A percentile compares a stretch with the other conserved stretches of the same genome.
Evolutionary conservation across 2,329 filamentous ascomycete species (phyloP).

Genomic region (Aureobasidium melanogenum): DNA sequence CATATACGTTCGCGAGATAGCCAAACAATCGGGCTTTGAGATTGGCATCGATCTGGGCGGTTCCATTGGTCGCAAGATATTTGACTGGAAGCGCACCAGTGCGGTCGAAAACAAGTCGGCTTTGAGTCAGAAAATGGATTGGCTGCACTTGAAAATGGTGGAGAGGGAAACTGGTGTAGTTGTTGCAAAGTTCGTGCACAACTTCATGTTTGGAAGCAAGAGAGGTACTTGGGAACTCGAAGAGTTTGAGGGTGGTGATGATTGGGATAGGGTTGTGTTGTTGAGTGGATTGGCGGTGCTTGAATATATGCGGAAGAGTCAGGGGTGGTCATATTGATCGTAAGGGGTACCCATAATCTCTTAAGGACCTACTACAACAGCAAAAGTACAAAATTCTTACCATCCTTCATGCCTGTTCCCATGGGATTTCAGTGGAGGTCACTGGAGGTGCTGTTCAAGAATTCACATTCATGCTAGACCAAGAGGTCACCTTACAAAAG

Average conservation of each 20-base stretch:
- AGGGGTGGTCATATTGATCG: neutral
- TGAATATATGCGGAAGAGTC: neutral
- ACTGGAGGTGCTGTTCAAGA: too few relatives aligned
- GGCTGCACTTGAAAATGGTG: neutral
- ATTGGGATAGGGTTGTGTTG: neutral
- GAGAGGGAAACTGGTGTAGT: neutral
- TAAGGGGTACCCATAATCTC: too few relatives aligned
- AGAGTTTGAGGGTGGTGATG: neutral
- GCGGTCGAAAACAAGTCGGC: neutral
- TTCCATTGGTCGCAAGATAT: neutral
- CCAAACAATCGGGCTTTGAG: neutral
- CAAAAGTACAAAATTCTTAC: too few relatives aligned
- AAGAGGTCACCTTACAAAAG: too few relatives aligned
- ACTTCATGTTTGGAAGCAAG: neutral
- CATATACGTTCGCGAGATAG: neutral
- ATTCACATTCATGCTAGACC: too few relatives aligned
- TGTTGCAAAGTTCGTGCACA: neutral
- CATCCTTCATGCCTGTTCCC: too few relatives aligned
- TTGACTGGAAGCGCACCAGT: neutral
- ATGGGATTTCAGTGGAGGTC: too few relatives aligned
- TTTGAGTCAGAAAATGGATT: neutral
- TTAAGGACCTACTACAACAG: too few relatives aligned
- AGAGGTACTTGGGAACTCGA: neutral
- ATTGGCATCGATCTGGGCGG: neutral
- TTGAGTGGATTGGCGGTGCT: neutral